These are phyloP conservation scores for Vickermania ingenoplastis DNA, from an alignment of 208 protist genomes.

Conservation along the genomic window DNA sequence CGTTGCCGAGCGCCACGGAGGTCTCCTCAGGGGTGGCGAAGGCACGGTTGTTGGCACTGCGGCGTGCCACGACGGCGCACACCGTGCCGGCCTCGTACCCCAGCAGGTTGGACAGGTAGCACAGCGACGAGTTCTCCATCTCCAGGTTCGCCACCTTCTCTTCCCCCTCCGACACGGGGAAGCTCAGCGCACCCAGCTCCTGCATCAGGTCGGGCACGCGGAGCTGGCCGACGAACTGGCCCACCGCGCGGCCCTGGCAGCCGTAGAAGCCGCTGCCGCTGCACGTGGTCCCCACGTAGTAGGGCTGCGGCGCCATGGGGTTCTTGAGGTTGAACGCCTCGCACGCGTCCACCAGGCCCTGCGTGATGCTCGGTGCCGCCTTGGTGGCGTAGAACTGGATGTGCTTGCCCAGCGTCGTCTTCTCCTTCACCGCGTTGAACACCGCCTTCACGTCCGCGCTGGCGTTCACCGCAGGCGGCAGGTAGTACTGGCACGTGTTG, in stretches of 20 bases:
- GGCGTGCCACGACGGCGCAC: conserved; percentile 48
- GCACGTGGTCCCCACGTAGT: conserved; percentile 51
- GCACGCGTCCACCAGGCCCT: conserved; percentile 29
- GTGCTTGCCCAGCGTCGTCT: conserved; percentile 26
- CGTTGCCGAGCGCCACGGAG: conserved; percentile 18
- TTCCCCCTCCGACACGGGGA: conserved; percentile 29
- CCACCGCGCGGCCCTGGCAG: conserved; percentile 61
- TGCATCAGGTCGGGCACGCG: conserved; percentile 39
- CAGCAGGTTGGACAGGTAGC: conserved; percentile 46
- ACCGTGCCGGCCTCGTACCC: conserved; percentile 59
- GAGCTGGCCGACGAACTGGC: conserved; percentile 35
- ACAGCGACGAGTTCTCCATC: conserved; percentile 68
- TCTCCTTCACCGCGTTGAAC: conserved; percentile 13
- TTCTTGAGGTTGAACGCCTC: conserved; percentile 19
- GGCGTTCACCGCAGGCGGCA: conserved; percentile 10
- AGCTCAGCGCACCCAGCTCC: conserved; percentile 33
- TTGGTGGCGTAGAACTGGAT: conserved; percentile 52
- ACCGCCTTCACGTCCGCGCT: conserved; percentile 32
- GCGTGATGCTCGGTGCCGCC: conserved; percentile 40
- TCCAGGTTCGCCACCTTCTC: conserved; percentile 62
- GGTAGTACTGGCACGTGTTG: conserved; percentile 76
- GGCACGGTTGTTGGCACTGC: conserved; percentile 16
- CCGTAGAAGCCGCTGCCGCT: conserved; percentile 69
- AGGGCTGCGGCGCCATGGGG: conserved; percentile 19
- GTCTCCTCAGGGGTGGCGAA: conserved; percentile 40